Evolutionary conservation across 495 filamentous ascomycete species (phyloP).

Genomic region (Aspergillus sparsus): DNA sequence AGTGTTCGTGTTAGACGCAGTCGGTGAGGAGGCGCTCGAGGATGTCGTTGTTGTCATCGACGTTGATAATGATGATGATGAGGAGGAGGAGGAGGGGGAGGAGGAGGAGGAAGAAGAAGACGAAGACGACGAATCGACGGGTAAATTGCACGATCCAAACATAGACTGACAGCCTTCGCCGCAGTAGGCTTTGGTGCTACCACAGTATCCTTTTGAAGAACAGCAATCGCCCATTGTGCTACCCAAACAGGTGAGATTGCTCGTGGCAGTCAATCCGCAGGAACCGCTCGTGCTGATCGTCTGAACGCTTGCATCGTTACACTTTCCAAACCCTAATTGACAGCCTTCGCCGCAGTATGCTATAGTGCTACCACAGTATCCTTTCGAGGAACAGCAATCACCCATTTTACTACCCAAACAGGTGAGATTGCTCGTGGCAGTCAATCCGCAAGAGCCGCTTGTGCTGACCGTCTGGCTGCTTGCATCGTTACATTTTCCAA

Average conservation of each 20-base stretch:
- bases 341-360: slow-evolving; percentile 15
- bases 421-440: slow-evolving; percentile 14
- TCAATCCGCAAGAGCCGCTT: slow-evolving; percentile 9
- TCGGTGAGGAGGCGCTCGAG: neutral
- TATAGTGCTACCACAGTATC: slow-evolving; percentile 14
- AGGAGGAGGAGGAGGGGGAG: too few species aligned
- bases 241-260: slow-evolving; percentile 15
- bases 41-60: neutral
- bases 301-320: slow-evolving; percentile 8
- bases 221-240: slow-evolving; percentile 17
- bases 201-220: slow-evolving; percentile 14
- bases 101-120: too few species aligned
- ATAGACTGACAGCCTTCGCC: slow-evolving; percentile 9
- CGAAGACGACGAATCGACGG: too few species aligned
- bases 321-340: slow-evolving; percentile 3
- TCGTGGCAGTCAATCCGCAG: slow-evolving; percentile 11
- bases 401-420: slow-evolving; percentile 14
- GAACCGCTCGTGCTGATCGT: slow-evolving; percentile 12
- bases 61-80: neutral
- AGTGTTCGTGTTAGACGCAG: neutral
- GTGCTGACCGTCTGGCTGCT: slow-evolving; percentile 12
- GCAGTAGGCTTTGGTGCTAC: slow-evolving; percentile 8
- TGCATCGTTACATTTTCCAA: slow-evolving; percentile 10
- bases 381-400: slow-evolving; percentile 12
- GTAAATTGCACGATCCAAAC: slow-evolving; percentile 8